Conservation (phyloP, 441 rosid species). For the Jatropha podagrica region DNA sequence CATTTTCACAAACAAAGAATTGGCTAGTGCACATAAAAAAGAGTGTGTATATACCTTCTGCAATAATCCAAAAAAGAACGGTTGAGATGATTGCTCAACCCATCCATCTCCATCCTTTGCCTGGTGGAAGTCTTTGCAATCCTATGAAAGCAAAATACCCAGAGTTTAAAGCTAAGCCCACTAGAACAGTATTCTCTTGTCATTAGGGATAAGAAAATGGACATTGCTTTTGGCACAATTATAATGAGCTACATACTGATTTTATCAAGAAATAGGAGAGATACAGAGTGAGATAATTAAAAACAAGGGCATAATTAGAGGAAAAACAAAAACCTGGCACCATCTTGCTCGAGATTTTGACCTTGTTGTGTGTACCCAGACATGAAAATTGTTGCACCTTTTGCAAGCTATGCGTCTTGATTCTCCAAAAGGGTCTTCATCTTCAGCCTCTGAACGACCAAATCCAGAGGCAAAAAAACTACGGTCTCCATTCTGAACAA, state of each 20-base stretch:
- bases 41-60: conserved; percentile 58
- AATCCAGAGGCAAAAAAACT: conserved; percentile 65
- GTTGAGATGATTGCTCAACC: conserved; percentile 90
- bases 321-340: conserved; percentile 80
- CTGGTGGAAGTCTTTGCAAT: conserved; percentile 89
- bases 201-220: background rate
- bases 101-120: conserved; percentile 99
- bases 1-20: conserved; percentile 12
- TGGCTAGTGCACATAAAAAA: conserved; percentile 1
- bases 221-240: background rate
- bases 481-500: conserved; percentile 52
- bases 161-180: conserved; percentile 21
- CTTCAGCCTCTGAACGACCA: conserved; percentile 56
- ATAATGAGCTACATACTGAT: background rate
- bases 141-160: conserved; percentile 49
- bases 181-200: conserved; percentile 5
- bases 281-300: background rate
- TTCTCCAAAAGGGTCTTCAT: conserved; percentile 68
- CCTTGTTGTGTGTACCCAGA: conserved; percentile 74
- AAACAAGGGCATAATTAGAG: conserved; percentile 2
- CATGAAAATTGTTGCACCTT: conserved; percentile 72
- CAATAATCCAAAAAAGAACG: conserved; percentile 70
- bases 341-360: conserved; percentile 93
- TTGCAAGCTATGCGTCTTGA: conserved; percentile 86
- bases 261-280: background rate